These are phyloP conservation scores for Gnomoniopsis smithogilvyi DNA, from an alignment of 2,329 filamentous ascomycete genomes.

Conservation along the genomic window DNA sequence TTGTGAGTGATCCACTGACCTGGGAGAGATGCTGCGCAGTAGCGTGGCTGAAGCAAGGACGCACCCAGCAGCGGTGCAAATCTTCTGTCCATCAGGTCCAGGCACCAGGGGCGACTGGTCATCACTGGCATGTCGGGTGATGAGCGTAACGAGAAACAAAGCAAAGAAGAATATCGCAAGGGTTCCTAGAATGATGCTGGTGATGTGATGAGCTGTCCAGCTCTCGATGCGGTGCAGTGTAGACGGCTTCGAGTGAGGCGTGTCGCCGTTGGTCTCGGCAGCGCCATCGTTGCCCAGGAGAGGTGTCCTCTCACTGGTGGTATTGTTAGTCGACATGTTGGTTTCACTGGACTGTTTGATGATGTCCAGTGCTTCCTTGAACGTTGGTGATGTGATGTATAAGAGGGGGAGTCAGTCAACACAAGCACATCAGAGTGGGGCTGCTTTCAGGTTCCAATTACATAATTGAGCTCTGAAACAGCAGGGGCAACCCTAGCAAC, in stretches of 20 bases:
- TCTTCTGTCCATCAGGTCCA: not conserved
- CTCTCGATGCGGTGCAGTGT: not conserved
- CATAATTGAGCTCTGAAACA: too few species aligned
- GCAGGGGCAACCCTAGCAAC: too few species aligned
- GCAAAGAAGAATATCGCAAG: constrained; percentile 11
- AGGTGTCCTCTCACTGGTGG: constrained; percentile 19
- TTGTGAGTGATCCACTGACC: not conserved
- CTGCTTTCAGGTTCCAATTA: too few species aligned
- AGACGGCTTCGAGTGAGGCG: not conserved
- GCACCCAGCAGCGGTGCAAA: constrained; percentile 16
- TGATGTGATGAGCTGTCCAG: constrained; percentile 9
- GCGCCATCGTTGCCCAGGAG: constrained; percentile 13
- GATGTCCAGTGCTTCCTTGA: too few species aligned
- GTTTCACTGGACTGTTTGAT: too few species aligned
- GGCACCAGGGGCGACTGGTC: not conserved
- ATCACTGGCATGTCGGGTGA: not conserved
- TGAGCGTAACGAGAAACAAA: constrained; percentile 2
- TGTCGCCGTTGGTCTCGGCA: not conserved
- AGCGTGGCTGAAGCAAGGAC: constrained; percentile 17
- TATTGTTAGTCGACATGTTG: not conserved
- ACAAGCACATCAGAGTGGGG: too few species aligned
- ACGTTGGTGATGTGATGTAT: too few species aligned
- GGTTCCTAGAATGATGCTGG: constrained; percentile 8
- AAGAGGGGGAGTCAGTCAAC: too few species aligned
- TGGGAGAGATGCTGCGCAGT: constrained; percentile 17